A percentile compares a stretch with the other conserved stretches of the same genome.
Conservation (phyloP, 495 filamentous ascomycete species). For the Aspergillus bridgeri region DNA sequence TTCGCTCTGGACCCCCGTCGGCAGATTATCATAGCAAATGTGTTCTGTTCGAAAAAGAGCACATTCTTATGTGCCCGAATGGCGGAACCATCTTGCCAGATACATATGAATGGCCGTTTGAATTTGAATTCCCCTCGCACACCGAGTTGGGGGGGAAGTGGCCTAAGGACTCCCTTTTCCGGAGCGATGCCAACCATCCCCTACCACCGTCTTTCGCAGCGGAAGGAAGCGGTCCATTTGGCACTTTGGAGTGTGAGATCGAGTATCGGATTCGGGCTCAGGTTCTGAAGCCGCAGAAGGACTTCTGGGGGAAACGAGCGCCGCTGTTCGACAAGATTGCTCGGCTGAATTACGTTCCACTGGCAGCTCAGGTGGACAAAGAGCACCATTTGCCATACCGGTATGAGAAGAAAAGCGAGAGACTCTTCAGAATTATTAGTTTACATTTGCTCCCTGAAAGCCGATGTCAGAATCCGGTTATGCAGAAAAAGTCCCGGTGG, state of each 20-base stretch:
- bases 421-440: constrained; percentile 12
- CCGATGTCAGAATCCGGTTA: constrained; percentile 3
- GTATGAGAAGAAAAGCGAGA: constrained; percentile 4
- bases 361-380: neutral
- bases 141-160: constrained; percentile 3
- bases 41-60: constrained; percentile 12
- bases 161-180: constrained; percentile 10
- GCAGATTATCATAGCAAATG: constrained; percentile 15
- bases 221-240: neutral
- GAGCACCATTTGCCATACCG: neutral
- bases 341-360: constrained; percentile 8
- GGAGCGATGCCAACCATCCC: constrained; percentile 12
- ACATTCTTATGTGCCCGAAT: constrained; percentile 2
- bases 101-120: constrained; percentile 15
- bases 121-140: constrained; percentile 10
- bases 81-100: constrained; percentile 6
- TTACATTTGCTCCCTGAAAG: constrained; percentile 11
- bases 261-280: constrained; percentile 13
- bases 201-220: constrained; percentile 11
- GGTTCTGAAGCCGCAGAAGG: constrained; percentile 6
- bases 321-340: constrained; percentile 4
- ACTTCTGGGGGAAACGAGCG: constrained; percentile 3
- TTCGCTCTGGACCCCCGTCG: constrained; percentile 7
- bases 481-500: constrained; percentile 13
- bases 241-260: constrained; percentile 10